These are phyloP conservation scores for Populus alba DNA, from an alignment of 345 rosid genomes.

Conservation along the genomic window DNA sequence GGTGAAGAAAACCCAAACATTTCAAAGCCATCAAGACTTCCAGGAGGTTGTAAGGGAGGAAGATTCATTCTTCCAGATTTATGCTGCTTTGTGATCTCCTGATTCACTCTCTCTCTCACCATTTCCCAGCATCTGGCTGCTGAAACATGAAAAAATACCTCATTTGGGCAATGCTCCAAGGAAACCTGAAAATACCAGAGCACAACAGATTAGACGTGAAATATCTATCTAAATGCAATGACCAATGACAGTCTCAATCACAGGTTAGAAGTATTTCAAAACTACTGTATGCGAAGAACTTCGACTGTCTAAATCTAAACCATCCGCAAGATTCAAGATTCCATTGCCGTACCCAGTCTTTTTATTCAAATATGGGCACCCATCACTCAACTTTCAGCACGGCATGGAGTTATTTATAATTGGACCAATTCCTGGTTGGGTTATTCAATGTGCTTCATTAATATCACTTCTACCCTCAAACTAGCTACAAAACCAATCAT, in stretches of 20 bases:
- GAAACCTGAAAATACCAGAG: slow-evolving; percentile 59
- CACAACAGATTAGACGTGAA: background rate
- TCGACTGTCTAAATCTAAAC: background rate
- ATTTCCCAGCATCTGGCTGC: slow-evolving; percentile 96
- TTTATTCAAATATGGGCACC: background rate
- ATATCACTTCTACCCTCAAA: background rate
- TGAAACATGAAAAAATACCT: slow-evolving; percentile 80
- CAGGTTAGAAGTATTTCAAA: background rate
- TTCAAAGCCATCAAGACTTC: slow-evolving; percentile 95
- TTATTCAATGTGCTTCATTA: background rate
- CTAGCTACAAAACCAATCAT: background rate
- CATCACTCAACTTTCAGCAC: background rate
- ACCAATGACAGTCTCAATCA: background rate
- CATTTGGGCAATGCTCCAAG: slow-evolving; percentile 67
- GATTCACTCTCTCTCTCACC: slow-evolving; percentile 93
- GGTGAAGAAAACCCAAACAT: slow-evolving; percentile 97
- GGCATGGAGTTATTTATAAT: background rate
- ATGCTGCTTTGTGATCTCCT: slow-evolving; percentile 84
- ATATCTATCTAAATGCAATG: background rate
- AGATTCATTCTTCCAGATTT: slow-evolving; percentile 69
- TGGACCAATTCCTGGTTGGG: background rate
- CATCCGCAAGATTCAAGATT: background rate
- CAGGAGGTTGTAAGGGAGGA: slow-evolving; percentile 92
- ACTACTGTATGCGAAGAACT: background rate
- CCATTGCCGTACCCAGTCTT: background rate